Evolutionary conservation across 2,329 filamentous ascomycete species (phyloP).

Genomic region (Fusarium sterilihyphosum): DNA sequence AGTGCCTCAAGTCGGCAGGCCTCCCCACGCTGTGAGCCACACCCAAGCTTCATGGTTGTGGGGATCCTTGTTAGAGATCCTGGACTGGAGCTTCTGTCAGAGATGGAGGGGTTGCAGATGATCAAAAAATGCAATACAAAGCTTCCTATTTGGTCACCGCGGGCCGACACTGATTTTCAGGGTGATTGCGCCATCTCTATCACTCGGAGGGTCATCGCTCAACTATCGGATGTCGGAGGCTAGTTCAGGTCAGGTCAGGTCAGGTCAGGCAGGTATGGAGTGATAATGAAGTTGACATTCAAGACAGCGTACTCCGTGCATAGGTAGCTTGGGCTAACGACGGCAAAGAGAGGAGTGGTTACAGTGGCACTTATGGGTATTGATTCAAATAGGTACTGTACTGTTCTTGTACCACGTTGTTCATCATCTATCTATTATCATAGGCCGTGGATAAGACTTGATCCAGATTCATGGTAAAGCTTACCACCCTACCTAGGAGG

Average conservation of each 20-base stretch:
- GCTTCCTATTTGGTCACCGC: slow-evolving; percentile 28
- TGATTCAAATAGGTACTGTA: not conserved
- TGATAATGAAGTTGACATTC: not conserved
- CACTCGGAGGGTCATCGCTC: not conserved
- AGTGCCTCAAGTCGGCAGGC: slow-evolving; percentile 7
- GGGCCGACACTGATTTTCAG: slow-evolving; percentile 9
- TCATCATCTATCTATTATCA: not conserved
- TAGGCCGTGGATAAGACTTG: not conserved
- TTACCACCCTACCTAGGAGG: not conserved
- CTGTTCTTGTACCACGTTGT: not conserved
- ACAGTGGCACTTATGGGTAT: not conserved
- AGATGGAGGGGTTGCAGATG: slow-evolving; percentile 8
- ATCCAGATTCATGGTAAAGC: not conserved
- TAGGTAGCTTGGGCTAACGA: no score
- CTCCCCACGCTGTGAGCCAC: slow-evolving; percentile 31
- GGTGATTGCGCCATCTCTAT: slow-evolving; percentile 6
- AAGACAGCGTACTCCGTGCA: not conserved
- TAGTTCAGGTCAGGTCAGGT: not conserved
- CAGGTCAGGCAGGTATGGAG: not conserved
- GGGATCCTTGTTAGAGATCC: slow-evolving; percentile 17
- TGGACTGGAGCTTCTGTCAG: slow-evolving; percentile 13
- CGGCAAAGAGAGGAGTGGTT: not conserved
- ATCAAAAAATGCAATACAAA: slow-evolving; percentile 7
- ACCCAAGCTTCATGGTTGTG: slow-evolving; percentile 10
- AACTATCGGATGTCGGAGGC: slow-evolving; percentile 3